Percentiles rank a stretch among this genome's conserved stretches.
Conservation (phyloP, 78 protist species). For the Andalucia godoyi region DNA sequence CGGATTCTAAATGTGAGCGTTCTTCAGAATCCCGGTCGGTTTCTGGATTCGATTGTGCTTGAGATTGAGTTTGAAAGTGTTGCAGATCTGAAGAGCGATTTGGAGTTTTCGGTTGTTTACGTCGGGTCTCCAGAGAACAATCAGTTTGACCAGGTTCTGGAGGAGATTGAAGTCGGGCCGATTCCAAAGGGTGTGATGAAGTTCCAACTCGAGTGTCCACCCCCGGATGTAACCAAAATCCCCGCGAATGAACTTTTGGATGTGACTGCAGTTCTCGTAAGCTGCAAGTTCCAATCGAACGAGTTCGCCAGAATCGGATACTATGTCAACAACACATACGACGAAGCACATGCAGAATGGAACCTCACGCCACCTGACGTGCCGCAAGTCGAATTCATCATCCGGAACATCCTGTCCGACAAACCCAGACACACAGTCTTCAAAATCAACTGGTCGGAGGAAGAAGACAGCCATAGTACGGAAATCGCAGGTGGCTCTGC, state of each 20-base stretch:
- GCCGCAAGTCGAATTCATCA: background rate
- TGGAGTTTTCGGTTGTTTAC: no score
- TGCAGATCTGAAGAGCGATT: no score
- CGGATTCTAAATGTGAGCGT: no score
- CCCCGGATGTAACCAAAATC: background rate
- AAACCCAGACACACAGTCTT: background rate
- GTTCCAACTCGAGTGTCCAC: background rate
- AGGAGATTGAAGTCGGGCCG: conserved; percentile 15
- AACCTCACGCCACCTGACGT: background rate
- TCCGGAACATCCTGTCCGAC: background rate
- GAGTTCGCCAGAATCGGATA: conserved; percentile 14
- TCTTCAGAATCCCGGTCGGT: no score
- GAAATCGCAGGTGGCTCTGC: no score
- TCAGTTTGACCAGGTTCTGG: conserved; percentile 1
- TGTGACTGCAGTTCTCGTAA: background rate
- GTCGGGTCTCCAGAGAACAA: no score
- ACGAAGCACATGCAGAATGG: background rate
- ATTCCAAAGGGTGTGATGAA: background rate
- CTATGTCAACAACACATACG: conserved; percentile 1
- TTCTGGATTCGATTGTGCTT: no score
- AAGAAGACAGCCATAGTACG: no score
- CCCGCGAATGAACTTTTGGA: background rate
- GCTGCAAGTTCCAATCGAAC: background rate
- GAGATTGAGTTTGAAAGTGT: no score
- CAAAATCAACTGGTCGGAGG: background rate